Evolutionary conservation across 306 rosid genomes (phyloP).

Genomic region (Rubus idaeus): DNA sequence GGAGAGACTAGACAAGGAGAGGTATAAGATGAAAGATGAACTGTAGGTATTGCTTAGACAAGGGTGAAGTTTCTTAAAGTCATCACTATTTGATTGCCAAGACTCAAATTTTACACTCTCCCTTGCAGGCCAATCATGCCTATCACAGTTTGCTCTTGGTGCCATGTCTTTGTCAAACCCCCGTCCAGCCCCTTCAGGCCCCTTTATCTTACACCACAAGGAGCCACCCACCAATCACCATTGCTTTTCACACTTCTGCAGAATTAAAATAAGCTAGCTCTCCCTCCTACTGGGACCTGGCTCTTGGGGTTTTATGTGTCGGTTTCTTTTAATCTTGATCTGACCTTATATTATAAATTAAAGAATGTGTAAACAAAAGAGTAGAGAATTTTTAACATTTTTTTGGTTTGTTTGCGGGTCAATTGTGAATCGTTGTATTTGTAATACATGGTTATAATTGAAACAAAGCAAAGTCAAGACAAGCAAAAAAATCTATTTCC

Average conservation of each 20-base stretch:
- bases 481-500: background rate
- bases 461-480: no score
- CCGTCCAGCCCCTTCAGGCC: constrained; percentile 3
- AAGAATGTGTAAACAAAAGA: background rate
- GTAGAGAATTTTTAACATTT: background rate
- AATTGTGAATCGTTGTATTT: background rate
- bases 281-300: constrained; percentile 15
- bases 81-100: constrained; percentile 26
- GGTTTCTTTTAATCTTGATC: background rate
- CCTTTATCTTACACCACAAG: constrained; percentile 58
- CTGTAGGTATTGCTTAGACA: constrained; percentile 59
- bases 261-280: constrained; percentile 12
- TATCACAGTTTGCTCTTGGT: constrained; percentile 47
- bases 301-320: background rate
- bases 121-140: constrained; percentile 41
- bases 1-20: background rate
- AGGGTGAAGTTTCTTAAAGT: constrained; percentile 57
- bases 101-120: constrained; percentile 34
- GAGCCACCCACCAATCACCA: constrained; percentile 61
- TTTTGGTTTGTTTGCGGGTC: background rate
- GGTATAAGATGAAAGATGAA: background rate
- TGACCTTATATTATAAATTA: background rate
- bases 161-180: constrained; percentile 60
- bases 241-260: constrained; percentile 51
- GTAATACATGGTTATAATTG: no score